Conservation (phyloP, 441 rosid species). For the Hura crepitans region DNA sequence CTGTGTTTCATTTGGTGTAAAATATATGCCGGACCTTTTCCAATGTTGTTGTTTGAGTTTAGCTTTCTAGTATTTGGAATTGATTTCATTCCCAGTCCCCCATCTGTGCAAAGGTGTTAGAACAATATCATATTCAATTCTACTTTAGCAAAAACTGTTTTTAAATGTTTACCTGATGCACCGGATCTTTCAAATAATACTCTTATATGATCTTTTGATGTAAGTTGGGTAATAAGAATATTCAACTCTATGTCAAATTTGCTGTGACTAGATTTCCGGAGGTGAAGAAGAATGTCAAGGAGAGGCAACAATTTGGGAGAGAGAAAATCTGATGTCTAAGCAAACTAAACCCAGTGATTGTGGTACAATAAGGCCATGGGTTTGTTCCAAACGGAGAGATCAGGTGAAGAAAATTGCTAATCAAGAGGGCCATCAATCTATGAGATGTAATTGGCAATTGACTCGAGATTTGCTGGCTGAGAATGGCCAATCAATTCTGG, state of each 20-base stretch:
- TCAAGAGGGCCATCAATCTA: conserved; percentile 37
- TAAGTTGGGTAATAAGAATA: conserved; percentile 14
- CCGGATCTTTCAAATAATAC: background rate
- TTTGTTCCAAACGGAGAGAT: conserved; percentile 48
- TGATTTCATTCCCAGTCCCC: background rate
- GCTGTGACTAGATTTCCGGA: conserved; percentile 40
- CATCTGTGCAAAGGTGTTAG: conserved; percentile 1
- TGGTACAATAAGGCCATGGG: conserved; percentile 50
- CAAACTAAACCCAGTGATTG: conserved; percentile 33
- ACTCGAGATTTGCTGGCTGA: conserved; percentile 41
- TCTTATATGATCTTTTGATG: conserved; percentile 10
- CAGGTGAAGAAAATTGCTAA: conserved; percentile 42
- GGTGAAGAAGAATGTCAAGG: conserved; percentile 35
- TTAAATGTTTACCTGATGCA: conserved; percentile 4
- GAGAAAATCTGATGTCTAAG: conserved; percentile 30
- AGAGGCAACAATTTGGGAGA: conserved; percentile 32
- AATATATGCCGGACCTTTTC: background rate
- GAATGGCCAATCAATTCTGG: conserved; percentile 34
- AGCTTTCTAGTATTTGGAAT: background rate
- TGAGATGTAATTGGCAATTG: conserved; percentile 36
- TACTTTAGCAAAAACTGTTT: background rate
- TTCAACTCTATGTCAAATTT: conserved; percentile 22
- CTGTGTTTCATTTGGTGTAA: background rate
- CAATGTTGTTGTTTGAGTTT: background rate
- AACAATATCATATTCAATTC: background rate